These are phyloP conservation scores for Acanthamoeba lenticulata DNA, from an alignment of 208 protist genomes.

Conservation along the genomic window DNA sequence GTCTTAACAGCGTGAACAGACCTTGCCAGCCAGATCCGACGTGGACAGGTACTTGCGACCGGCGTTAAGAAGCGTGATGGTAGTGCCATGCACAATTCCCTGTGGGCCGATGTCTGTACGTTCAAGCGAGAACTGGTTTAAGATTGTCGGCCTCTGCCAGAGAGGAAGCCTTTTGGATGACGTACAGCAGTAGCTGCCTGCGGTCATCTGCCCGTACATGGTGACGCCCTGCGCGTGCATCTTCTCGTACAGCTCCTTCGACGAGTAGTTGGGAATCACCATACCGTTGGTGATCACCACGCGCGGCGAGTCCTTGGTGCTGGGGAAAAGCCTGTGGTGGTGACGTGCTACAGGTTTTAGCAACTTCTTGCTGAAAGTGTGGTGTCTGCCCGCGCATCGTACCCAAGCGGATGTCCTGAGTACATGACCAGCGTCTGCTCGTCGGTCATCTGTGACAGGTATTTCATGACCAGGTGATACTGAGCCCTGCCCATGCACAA, in stretches of 20 bases:
- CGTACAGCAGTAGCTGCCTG: slow-evolving; percentile 86
- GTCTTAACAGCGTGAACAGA: no score
- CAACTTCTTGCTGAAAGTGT: not conserved
- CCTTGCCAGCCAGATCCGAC: slow-evolving; percentile 67
- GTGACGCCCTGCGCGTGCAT: slow-evolving; percentile 86
- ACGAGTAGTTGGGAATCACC: slow-evolving; percentile 93
- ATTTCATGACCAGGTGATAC: slow-evolving; percentile 90
- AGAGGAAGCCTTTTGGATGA: not conserved
- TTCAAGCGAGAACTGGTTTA: not conserved
- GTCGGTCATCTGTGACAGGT: slow-evolving; percentile 89
- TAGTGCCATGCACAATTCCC: slow-evolving; percentile 93
- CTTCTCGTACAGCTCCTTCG: slow-evolving; percentile 80
- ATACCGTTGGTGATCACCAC: slow-evolving; percentile 93
- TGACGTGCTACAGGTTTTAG: slow-evolving; percentile 52
- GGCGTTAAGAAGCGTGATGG: slow-evolving; percentile 91
- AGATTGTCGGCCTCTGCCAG: not conserved
- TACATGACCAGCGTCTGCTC: slow-evolving; percentile 92
- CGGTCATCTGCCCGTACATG: slow-evolving; percentile 94
- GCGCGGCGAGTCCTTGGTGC: slow-evolving; percentile 83
- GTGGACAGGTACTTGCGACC: slow-evolving; percentile 89
- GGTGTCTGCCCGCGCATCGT: not conserved
- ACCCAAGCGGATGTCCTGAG: slow-evolving; percentile 89
- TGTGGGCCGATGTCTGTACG: slow-evolving; percentile 89
- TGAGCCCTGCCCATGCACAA: slow-evolving; percentile 81
- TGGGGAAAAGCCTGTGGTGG: slow-evolving; percentile 89